These are phyloP conservation scores for Leucocoprinus sp. DNA, from an alignment of 768 basidiomycete genomes.

Conservation along the genomic window DNA sequence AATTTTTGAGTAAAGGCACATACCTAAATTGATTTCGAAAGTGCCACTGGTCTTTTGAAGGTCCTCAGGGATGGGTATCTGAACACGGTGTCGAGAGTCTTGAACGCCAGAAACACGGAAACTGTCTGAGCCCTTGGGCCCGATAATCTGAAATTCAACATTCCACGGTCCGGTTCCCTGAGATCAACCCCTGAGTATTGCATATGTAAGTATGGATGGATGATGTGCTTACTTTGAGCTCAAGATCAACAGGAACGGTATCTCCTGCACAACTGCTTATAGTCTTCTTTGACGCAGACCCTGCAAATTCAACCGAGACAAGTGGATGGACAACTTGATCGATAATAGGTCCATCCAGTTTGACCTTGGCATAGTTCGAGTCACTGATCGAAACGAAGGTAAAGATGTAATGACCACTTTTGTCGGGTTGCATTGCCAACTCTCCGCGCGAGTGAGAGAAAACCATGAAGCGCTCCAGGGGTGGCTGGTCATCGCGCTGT, in stretches of 20 bases:
- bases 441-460: conserved; percentile 71
- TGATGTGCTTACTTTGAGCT: conserved; percentile 53
- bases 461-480: conserved; percentile 49
- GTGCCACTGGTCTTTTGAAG: conserved; percentile 63
- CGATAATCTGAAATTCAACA: conserved; percentile 74
- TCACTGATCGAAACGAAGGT: conserved; percentile 76
- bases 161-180: conserved; percentile 91
- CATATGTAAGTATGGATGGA: not conserved
- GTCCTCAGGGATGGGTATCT: conserved; percentile 59
- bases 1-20: not conserved
- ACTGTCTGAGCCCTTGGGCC: conserved; percentile 57
- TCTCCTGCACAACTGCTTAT: conserved; percentile 78
- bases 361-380: conserved; percentile 70
- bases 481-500: conserved; percentile 60
- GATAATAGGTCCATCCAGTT: conserved; percentile 68
- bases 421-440: conserved; percentile 77
- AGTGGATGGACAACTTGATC: conserved; percentile 87
- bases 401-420: conserved; percentile 85
- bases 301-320: conserved; percentile 69
- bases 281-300: conserved; percentile 35
- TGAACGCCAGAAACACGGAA: conserved; percentile 49
- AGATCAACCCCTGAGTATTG: not conserved
- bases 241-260: conserved; percentile 68
- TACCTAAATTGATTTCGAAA: conserved; percentile 76
- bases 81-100: conserved; percentile 43